Percentiles rank a stretch among this genome's conserved stretches.
These are phyloP conservation scores for Eucalyptus lansdowneana DNA, from an alignment of 345 rosid genomes.

Conservation along the genomic window DNA sequence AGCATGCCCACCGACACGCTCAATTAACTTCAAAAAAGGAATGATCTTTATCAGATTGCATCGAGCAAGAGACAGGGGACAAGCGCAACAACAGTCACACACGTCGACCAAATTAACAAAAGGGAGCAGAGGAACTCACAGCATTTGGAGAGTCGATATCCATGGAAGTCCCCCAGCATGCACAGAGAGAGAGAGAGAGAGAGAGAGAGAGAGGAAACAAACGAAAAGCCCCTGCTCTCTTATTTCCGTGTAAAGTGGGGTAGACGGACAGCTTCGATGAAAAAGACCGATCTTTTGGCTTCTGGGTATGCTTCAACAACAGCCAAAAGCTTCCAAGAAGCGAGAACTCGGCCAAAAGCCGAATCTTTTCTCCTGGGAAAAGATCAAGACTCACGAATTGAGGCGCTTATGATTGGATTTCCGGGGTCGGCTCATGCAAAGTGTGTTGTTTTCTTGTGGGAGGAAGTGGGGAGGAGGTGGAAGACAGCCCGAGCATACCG, in stretches of 20 bases:
- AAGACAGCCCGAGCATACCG: background rate
- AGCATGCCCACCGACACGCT: background rate
- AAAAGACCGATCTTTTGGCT: background rate
- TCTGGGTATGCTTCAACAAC: background rate
- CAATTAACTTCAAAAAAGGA: background rate
- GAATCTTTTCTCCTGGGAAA: background rate
- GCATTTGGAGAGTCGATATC: background rate
- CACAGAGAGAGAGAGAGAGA: background rate
- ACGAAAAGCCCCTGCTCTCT: background rate
- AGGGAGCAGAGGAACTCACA: background rate
- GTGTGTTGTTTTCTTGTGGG: background rate
- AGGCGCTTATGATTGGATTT: background rate
- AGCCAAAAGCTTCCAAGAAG: background rate
- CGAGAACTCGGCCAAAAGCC: background rate
- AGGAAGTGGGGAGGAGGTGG: background rate
- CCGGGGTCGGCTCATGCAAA: background rate
- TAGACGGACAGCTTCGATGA: background rate
- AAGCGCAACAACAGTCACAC: background rate
- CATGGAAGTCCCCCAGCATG: background rate
- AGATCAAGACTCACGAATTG: background rate
- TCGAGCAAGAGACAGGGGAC: background rate
- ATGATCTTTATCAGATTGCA: background rate
- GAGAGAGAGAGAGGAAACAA: background rate
- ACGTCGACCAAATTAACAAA: background rate
- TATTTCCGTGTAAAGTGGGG: background rate